phyloP scores from a whole-genome alignment of 345 rosid species.

The Theobroma cacao region DNA sequence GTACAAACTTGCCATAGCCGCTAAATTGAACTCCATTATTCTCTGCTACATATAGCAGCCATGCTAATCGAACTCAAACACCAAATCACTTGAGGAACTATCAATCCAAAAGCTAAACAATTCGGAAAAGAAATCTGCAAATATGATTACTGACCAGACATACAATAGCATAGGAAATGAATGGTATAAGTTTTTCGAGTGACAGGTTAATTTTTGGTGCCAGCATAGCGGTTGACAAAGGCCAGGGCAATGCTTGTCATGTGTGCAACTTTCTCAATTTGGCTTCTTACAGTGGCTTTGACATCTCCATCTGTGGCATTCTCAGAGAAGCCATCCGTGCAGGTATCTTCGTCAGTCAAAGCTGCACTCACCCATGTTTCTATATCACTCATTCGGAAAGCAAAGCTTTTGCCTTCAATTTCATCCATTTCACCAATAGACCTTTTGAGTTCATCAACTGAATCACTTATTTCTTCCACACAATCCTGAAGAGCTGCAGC shows the following conservation, averaged over 20 bases:
- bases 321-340: slow-evolving; percentile 29
- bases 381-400: slow-evolving; percentile 27
- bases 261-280: background rate
- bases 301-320: background rate
- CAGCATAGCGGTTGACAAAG: slow-evolving; percentile 3
- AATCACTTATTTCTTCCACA: slow-evolving; percentile 44
- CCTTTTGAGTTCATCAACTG: slow-evolving; percentile 44
- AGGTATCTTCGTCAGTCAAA: slow-evolving; percentile 36
- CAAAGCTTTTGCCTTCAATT: background rate
- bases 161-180: background rate
- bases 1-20: background rate
- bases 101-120: background rate
- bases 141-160: background rate
- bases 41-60: background rate
- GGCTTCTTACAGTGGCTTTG: background rate
- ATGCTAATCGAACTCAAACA: background rate
- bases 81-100: background rate
- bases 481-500: slow-evolving; percentile 47
- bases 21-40: background rate
- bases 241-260: slow-evolving; percentile 11
- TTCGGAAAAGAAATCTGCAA: background rate
- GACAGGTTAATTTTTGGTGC: background rate
- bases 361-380: slow-evolving; percentile 54
- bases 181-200: background rate
- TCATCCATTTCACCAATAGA: slow-evolving; percentile 44